Percentiles rank a stretch among this genome's conserved stretches.
Conservation (phyloP, 2,329 filamentous ascomycete species). For the Pseudofabraea citricarpa region DNA sequence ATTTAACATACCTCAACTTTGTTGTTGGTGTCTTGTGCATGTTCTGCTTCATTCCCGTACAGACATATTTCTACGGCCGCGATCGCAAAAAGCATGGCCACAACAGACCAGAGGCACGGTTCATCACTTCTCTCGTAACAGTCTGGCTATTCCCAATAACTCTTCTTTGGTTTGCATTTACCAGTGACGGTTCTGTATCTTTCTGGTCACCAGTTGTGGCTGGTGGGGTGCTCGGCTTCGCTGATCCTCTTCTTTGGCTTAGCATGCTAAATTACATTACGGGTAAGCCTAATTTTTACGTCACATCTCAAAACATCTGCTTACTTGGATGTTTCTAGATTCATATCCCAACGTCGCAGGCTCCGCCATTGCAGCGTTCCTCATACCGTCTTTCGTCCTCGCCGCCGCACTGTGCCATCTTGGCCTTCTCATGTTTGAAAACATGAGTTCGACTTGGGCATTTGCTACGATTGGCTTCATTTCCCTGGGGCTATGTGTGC, state of each 20-base stretch:
- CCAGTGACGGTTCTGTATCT: conserved; percentile 31
- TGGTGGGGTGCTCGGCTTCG: conserved; percentile 34
- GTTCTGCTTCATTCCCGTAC: conserved; percentile 36
- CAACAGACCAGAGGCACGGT: conserved; percentile 36
- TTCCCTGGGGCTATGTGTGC: conserved; percentile 32
- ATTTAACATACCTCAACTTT: conserved; percentile 38
- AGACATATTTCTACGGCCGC: conserved; percentile 35
- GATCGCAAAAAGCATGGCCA: conserved; percentile 31
- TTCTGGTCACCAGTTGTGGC: conserved; percentile 37
- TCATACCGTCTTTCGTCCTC: conserved; percentile 37
- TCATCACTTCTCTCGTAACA: conserved; percentile 34
- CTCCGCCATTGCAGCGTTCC: conserved; percentile 36
- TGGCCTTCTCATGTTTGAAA: conserved; percentile 27
- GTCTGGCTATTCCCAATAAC: conserved; percentile 38
- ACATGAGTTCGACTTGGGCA: conserved; percentile 35
- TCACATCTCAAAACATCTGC: background rate
- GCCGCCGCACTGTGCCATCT: conserved; percentile 35
- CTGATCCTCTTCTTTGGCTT: conserved; percentile 38
- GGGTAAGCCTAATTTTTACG: conserved; percentile 12
- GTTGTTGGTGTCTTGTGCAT: conserved; percentile 36
- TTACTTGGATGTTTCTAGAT: conserved; percentile 17
- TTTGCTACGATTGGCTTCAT: conserved; percentile 36
- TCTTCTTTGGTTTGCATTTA: conserved; percentile 38
- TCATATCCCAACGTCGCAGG: conserved; percentile 36
- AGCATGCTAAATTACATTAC: conserved; percentile 38